phyloP scores from a whole-genome alignment of 345 rosid genomes.

The Syzygium jambos region DNA sequence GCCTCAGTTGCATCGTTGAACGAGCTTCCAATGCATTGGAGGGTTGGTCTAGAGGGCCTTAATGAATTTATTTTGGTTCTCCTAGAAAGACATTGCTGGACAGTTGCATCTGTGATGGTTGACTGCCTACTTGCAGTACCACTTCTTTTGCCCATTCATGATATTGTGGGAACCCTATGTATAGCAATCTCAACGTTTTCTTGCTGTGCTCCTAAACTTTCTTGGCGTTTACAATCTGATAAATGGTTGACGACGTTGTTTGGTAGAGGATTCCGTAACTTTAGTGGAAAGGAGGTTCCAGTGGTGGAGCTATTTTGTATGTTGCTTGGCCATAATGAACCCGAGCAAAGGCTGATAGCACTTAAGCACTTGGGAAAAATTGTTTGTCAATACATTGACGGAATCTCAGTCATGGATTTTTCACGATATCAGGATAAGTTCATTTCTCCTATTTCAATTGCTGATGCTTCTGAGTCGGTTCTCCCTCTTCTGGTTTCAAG shows the following conservation, averaged over 20 bases:
- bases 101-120: conserved; percentile 52
- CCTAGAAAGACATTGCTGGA: conserved; percentile 60
- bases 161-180: conserved; percentile 33
- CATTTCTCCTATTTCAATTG: conserved; percentile 20
- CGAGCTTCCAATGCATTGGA: conserved; percentile 29
- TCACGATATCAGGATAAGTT: conserved; percentile 21
- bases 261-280: conserved; percentile 33
- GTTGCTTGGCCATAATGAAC: conserved; percentile 66
- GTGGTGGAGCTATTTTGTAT: conserved; percentile 43
- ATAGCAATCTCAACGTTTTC: conserved; percentile 37
- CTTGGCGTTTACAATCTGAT: conserved; percentile 67
- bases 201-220: conserved; percentile 54
- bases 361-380: conserved; percentile 56
- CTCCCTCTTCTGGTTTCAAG: conserved; percentile 48
- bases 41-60: conserved; percentile 43
- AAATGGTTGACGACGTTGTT: conserved; percentile 53
- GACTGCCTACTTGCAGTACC: conserved; percentile 63
- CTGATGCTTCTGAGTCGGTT: conserved; percentile 30
- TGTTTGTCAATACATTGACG: conserved; percentile 44
- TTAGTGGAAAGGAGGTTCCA: conserved; percentile 36
- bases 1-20: conserved; percentile 20
- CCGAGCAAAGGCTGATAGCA: conserved; percentile 68
- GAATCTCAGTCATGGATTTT: conserved; percentile 17
- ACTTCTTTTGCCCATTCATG: conserved; percentile 29
- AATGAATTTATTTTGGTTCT: conserved; percentile 33